Conservation (phyloP, 2,329 filamentous ascomycete species). For the Aspergillus latus region DNA sequence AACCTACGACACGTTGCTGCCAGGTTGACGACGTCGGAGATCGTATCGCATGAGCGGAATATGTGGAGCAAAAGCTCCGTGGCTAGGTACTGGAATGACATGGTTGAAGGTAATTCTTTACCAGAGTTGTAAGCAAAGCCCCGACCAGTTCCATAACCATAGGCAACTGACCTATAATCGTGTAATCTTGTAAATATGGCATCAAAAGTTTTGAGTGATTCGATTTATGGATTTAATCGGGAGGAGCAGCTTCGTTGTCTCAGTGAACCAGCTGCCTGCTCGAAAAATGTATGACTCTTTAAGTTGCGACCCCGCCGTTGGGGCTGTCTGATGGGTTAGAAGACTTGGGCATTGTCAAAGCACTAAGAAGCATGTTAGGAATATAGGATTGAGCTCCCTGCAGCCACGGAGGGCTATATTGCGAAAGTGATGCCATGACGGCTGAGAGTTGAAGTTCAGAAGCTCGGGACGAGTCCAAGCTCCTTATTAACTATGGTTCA, state of each 20-base stretch:
- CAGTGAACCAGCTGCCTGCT: constrained; percentile 23
- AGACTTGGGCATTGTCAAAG: constrained; percentile 6
- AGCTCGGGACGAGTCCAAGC: not conserved
- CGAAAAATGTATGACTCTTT: constrained; percentile 18
- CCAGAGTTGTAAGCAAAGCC: not conserved
- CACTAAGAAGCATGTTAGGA: constrained; percentile 9
- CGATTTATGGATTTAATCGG: not conserved
- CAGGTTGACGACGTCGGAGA: constrained; percentile 56
- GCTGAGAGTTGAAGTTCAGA: constrained; percentile 12
- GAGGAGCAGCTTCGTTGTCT: constrained; percentile 14
- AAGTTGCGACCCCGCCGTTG: constrained; percentile 36
- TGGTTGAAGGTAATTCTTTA: constrained; percentile 29
- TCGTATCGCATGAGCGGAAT: constrained; percentile 53
- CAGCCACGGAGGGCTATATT: constrained; percentile 23
- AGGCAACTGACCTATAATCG: constrained; percentile 1
- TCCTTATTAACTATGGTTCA: not conserved
- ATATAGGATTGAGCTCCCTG: constrained; percentile 2
- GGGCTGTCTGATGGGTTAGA: constrained; percentile 25
- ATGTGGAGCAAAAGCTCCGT: constrained; percentile 61
- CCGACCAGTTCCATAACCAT: too few relatives aligned
- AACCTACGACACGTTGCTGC: constrained; percentile 57
- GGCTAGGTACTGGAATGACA: constrained; percentile 57
- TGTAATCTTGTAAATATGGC: not conserved
- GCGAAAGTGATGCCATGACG: constrained; percentile 25
- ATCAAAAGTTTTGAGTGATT: not conserved